phyloP scores from a whole-genome alignment of 2,329 filamentous ascomycete genomes.

The Periconia digitata region DNA sequence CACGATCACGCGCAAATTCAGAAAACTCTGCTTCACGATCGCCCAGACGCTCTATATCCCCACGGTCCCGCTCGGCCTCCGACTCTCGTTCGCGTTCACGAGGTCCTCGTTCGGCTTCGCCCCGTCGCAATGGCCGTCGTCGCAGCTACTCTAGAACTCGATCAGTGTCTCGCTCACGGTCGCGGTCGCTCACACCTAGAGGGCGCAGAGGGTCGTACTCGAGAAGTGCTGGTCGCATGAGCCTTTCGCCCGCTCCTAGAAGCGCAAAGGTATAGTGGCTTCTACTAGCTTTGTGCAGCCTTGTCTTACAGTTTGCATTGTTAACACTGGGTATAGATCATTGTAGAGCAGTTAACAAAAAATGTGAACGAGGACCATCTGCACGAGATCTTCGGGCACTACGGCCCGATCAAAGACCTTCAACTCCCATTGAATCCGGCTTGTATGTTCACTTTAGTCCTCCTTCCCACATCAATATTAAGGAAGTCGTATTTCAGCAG shows the following conservation, averaged over 20 bases:
- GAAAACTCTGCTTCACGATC: constrained; percentile 30
- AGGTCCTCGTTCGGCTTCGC: constrained; percentile 21
- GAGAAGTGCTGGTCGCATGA: constrained; percentile 38
- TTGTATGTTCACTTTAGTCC: too few species aligned
- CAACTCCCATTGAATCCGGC: constrained; percentile 87
- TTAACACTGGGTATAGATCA: constrained; percentile 63
- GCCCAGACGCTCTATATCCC: constrained; percentile 41
- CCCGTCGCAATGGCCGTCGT: constrained; percentile 42
- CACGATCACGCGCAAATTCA: constrained; percentile 26
- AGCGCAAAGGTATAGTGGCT: constrained; percentile 40
- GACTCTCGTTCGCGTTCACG: constrained; percentile 23
- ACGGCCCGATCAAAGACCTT: constrained; percentile 81
- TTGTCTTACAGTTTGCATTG: constrained; percentile 1
- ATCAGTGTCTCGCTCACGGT: constrained; percentile 24
- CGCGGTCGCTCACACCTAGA: constrained; percentile 20
- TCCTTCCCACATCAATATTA: too few species aligned
- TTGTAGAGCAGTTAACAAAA: constrained; percentile 93
- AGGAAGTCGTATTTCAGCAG: too few species aligned
- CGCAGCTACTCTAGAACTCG: constrained; percentile 34
- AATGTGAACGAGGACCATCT: constrained; percentile 90
- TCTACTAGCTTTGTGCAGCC: not conserved
- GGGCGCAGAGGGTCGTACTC: constrained; percentile 37
- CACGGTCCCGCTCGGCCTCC: constrained; percentile 35
- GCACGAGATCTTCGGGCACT: constrained; percentile 87
- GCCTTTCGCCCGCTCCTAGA: constrained; percentile 34